Percentiles rank a stretch among this genome's conserved stretches.
Conservation (phyloP, 2,329 filamentous ascomycete species). For the Dothistroma septosporum region DNA sequence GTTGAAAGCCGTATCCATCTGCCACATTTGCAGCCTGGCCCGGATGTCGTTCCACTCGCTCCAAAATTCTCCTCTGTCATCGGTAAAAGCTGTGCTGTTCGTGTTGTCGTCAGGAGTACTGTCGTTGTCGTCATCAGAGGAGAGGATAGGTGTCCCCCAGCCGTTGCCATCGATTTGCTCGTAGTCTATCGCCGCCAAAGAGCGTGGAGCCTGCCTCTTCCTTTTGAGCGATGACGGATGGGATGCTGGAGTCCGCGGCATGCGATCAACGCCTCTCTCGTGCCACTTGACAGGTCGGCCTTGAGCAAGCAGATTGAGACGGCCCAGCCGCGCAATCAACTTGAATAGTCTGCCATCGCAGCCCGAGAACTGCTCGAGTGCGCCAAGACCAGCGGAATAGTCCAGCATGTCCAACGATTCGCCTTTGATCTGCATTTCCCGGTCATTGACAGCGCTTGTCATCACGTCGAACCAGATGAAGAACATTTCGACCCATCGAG, state of each 20-base stretch:
- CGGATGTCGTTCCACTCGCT: conserved; percentile 79
- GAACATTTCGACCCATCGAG: conserved; percentile 85
- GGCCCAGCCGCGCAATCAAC: conserved; percentile 75
- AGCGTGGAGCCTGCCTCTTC: conserved; percentile 3
- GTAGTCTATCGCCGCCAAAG: conserved; percentile 40
- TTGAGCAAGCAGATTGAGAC: conserved; percentile 79
- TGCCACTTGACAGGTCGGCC: conserved; percentile 44
- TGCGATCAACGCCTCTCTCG: conserved; percentile 5
- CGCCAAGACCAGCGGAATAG: conserved; percentile 63
- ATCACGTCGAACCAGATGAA: conserved; percentile 96
- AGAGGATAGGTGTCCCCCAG: conserved; percentile 48
- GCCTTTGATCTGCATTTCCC: conserved; percentile 73
- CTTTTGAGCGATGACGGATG: conserved; percentile 1
- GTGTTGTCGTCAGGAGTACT: conserved; percentile 20
- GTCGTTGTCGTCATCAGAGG: conserved; percentile 41
- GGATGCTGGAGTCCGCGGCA: conserved; percentile 8
- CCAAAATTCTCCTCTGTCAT: conserved; percentile 65
- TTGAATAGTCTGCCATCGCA: conserved; percentile 86
- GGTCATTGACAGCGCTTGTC: conserved; percentile 85
- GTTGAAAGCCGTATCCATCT: conserved; percentile 56
- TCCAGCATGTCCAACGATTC: conserved; percentile 60
- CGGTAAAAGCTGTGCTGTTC: conserved; percentile 39
- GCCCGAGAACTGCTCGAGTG: conserved; percentile 78
- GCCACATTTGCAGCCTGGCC: conserved; percentile 72
- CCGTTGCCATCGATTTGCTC: conserved; percentile 65